These are phyloP conservation scores for Bertia moriformis DNA, from an alignment of 2,329 filamentous ascomycete species.

Conservation along the genomic window DNA sequence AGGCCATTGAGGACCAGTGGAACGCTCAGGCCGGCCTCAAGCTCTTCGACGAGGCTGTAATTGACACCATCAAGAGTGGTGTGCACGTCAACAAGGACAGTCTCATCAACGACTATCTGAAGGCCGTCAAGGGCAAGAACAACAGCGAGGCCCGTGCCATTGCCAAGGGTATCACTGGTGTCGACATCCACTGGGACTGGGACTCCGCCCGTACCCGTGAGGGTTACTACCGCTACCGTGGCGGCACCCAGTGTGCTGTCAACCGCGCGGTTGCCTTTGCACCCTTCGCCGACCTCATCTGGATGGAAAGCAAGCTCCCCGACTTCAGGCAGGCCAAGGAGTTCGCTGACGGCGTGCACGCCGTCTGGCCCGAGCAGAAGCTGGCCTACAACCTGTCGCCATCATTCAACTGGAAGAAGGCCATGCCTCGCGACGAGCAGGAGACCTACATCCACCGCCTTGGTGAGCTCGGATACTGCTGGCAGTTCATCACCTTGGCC, in stretches of 20 bases:
- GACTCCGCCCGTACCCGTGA: conserved; percentile 83
- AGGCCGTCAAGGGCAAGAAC: conserved; percentile 65
- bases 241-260: conserved; percentile 79
- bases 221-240: conserved; percentile 85
- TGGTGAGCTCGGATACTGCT: conserved; percentile 81
- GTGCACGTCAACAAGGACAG: conserved; percentile 34
- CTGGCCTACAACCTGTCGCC: conserved; percentile 96
- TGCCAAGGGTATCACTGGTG: conserved; percentile 62
- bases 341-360: conserved; percentile 85
- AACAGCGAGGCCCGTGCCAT: conserved; percentile 69
- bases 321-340: conserved; percentile 83
- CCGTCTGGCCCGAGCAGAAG: conserved; percentile 91
- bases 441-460: conserved; percentile 94
- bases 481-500: conserved; percentile 99
- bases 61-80: conserved; percentile 62
- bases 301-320: conserved; percentile 98
- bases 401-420: conserved; percentile 99
- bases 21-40: conserved; percentile 62
- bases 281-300: conserved; percentile 88
- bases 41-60: conserved; percentile 81
- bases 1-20: conserved; percentile 89
- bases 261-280: conserved; percentile 85
- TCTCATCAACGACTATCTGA: conserved; percentile 46
- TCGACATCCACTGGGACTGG: conserved; percentile 87
- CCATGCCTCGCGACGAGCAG: conserved; percentile 81